Conservation (phyloP, 2,329 filamentous ascomycete genomes). For the Elsinoe australis region DNA sequence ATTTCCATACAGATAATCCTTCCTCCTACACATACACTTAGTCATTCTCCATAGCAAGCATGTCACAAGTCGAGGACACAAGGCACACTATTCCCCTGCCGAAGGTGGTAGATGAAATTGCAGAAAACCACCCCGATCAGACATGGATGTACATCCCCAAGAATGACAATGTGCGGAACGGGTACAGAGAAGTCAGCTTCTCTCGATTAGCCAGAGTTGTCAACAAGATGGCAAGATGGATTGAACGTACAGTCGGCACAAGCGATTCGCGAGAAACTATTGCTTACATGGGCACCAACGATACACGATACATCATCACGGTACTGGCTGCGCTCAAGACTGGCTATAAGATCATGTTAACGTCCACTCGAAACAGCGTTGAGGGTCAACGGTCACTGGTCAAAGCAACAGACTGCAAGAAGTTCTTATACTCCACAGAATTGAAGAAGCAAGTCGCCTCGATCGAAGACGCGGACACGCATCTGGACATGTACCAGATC, state of each 20-base stretch:
- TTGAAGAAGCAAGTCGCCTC: slow-evolving; percentile 16
- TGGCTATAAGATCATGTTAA: slow-evolving; percentile 23
- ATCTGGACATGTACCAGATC: slow-evolving; percentile 16
- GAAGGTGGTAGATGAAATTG: slow-evolving; percentile 21
- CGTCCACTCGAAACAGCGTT: slow-evolving; percentile 19
- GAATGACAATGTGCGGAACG: slow-evolving; percentile 21
- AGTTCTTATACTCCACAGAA: slow-evolving; percentile 16
- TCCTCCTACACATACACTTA: too few species aligned
- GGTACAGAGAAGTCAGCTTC: slow-evolving; percentile 22
- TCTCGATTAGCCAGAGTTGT: slow-evolving; percentile 21
- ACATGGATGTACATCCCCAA: slow-evolving; percentile 23
- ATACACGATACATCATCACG: slow-evolving; percentile 23
- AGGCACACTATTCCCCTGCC: slow-evolving; percentile 18
- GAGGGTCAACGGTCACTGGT: slow-evolving; percentile 18
- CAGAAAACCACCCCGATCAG: slow-evolving; percentile 20
- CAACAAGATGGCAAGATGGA: slow-evolving; percentile 21
- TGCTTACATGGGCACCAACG: slow-evolving; percentile 24
- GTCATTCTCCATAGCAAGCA: too few species aligned
- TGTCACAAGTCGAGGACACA: slow-evolving; percentile 3
- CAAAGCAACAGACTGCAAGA: slow-evolving; percentile 17
- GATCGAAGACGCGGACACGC: slow-evolving; percentile 15
- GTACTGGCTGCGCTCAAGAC: slow-evolving; percentile 24
- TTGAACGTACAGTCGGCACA: slow-evolving; percentile 19
- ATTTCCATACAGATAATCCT: too few species aligned
- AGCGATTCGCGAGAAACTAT: slow-evolving; percentile 18